Percentiles rank a stretch among this genome's conserved stretches.
Evolutionary conservation across 2,329 filamentous ascomycete genomes (phyloP).

Genomic region (Fusarium praegraminearum): DNA sequence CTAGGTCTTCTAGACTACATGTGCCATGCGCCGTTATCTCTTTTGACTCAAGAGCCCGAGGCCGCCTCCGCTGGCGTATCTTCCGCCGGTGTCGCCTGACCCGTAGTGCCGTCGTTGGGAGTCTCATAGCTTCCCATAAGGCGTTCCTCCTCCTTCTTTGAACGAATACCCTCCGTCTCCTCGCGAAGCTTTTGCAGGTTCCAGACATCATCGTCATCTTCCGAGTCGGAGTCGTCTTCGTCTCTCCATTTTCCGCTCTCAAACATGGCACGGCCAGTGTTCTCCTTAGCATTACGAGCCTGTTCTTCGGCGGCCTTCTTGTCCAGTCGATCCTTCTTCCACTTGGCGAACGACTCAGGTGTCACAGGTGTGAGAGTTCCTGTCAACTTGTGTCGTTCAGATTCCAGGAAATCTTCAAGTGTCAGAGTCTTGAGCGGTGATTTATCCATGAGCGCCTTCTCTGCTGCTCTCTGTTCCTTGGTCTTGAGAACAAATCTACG

Average conservation of each 20-base stretch:
- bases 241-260: slow-evolving; percentile 94
- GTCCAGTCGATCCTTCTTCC: slow-evolving; percentile 93
- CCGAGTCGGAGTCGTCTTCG: slow-evolving; percentile 71
- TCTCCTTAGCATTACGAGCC: slow-evolving; percentile 91
- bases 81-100: slow-evolving; percentile 32
- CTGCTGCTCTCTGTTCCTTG: slow-evolving; percentile 93
- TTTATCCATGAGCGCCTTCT: slow-evolving; percentile 97
- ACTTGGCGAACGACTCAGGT: slow-evolving; percentile 91
- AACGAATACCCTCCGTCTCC: slow-evolving; percentile 83
- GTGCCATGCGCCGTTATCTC: slow-evolving; percentile 26
- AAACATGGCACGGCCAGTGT: slow-evolving; percentile 93
- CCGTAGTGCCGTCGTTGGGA: slow-evolving; percentile 21
- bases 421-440: slow-evolving; percentile 94
- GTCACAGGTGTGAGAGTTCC: slow-evolving; percentile 94
- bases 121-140: slow-evolving; percentile 54
- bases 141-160: slow-evolving; percentile 82
- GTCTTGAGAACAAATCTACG: slow-evolving; percentile 94
- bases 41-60: slow-evolving; percentile 44
- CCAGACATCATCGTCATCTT: slow-evolving; percentile 71
- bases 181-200: slow-evolving; percentile 84
- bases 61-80: slow-evolving; percentile 37
- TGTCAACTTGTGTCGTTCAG: slow-evolving; percentile 93
- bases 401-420: slow-evolving; percentile 96
- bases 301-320: slow-evolving; percentile 97
- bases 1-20: slow-evolving; percentile 42